These are phyloP conservation scores for Trypanosoma theileri DNA, from an alignment of 208 protist genomes.

Conservation along the genomic window DNA sequence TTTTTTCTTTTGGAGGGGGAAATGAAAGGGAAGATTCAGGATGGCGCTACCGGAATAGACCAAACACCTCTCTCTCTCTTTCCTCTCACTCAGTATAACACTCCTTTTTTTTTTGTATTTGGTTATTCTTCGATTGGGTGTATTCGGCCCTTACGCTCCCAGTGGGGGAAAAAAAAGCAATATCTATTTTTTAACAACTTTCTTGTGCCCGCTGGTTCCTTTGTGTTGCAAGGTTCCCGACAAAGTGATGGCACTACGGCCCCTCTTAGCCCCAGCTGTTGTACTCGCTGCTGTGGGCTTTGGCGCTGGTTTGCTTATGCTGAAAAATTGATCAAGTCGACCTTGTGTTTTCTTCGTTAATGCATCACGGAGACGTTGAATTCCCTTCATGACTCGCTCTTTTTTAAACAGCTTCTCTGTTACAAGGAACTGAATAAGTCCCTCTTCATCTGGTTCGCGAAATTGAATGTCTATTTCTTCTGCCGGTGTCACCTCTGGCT, in stretches of 20 bases:
- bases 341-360: constrained; percentile 81
- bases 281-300: constrained; percentile 4
- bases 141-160: background rate
- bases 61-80: background rate
- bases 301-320: constrained; percentile 31
- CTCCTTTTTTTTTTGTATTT: background rate
- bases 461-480: constrained; percentile 91
- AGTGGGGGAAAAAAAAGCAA: background rate
- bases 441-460: constrained; percentile 96
- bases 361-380: constrained; percentile 72
- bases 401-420: constrained; percentile 97
- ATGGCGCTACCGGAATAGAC: too few species aligned
- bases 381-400: constrained; percentile 83
- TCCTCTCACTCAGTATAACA: background rate
- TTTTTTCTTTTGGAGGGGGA: background rate
- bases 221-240: constrained; percentile 72
- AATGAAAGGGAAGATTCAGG: constrained; percentile 13
- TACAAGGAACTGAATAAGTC: constrained; percentile 96
- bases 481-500: constrained; percentile 86
- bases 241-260: constrained; percentile 41
- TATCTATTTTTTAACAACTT: constrained; percentile 83
- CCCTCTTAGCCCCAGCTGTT: constrained; percentile 47
- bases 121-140: too few species aligned
- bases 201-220: constrained; percentile 62
- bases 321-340: constrained; percentile 92